These are phyloP conservation scores for Amoebophrya sp. DNA, from an alignment of 169 alveolate genomes.

Conservation along the genomic window DNA sequence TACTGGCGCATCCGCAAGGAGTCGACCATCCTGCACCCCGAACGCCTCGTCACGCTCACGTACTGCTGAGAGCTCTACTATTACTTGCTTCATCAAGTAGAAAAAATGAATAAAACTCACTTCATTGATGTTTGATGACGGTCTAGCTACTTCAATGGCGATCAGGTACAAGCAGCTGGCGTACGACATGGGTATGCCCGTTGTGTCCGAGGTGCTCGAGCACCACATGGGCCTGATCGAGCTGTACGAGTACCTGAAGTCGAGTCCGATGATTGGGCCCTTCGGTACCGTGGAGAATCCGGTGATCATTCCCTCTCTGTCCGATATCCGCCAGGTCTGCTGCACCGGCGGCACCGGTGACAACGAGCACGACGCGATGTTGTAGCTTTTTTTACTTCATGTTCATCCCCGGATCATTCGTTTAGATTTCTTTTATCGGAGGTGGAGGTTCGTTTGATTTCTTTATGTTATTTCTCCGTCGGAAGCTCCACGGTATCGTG, in stretches of 20 bases:
- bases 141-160: neutral
- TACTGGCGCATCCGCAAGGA: slow-evolving; percentile 66
- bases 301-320: slow-evolving; percentile 54
- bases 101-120: too few relatives aligned
- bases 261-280: slow-evolving; percentile 73
- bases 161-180: slow-evolving; percentile 61
- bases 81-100: neutral
- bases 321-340: slow-evolving; percentile 39
- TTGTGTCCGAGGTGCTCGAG: slow-evolving; percentile 54
- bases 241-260: slow-evolving; percentile 63
- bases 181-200: slow-evolving; percentile 63
- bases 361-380: slow-evolving; percentile 60
- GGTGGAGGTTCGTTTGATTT: too few relatives aligned
- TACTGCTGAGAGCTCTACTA: too few relatives aligned
- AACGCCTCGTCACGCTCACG: slow-evolving; percentile 45
- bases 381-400: neutral
- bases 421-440: too few relatives aligned
- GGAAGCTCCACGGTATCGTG: too few relatives aligned
- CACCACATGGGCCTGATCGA: slow-evolving; percentile 67
- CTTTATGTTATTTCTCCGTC: too few relatives aligned
- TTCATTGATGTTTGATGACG: neutral
- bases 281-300: slow-evolving; percentile 75
- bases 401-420: too few relatives aligned
- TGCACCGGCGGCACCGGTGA: slow-evolving; percentile 78
- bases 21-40: slow-evolving; percentile 55